Conservation (phyloP, 164 flowering plant species). For the Protea cynaroides region DNA sequence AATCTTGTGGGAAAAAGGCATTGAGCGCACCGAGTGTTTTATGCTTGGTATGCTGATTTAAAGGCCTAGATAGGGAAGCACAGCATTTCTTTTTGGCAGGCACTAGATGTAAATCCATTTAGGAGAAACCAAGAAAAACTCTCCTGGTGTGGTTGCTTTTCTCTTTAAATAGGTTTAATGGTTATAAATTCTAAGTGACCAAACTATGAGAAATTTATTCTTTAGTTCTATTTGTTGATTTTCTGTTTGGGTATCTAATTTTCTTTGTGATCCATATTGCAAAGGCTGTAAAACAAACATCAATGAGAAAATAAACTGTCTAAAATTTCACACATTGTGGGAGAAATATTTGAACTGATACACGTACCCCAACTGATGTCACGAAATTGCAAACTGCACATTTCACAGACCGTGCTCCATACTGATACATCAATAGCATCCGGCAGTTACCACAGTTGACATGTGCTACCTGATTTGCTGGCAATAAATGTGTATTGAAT, state of each 20-base stretch:
- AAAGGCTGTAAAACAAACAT: background rate
- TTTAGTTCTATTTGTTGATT: background rate
- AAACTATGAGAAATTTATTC: background rate
- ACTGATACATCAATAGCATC: constrained; percentile 85
- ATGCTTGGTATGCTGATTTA: no score
- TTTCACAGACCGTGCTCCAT: constrained; percentile 89
- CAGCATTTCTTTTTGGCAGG: no score
- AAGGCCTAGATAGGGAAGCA: no score
- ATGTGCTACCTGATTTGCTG: constrained; percentile 95
- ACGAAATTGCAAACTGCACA: constrained; percentile 93
- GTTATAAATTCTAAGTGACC: background rate
- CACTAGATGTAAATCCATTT: no score
- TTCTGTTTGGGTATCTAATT: background rate
- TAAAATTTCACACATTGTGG: background rate
- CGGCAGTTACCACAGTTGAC: constrained; percentile 87
- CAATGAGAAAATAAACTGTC: background rate
- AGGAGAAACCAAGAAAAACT: no score
- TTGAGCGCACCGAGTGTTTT: no score
- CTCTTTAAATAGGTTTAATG: no score
- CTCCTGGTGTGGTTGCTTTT: no score
- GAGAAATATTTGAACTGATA: background rate
- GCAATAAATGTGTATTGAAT: constrained; percentile 3
- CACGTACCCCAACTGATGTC: constrained; percentile 76
- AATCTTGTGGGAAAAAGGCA: no score
- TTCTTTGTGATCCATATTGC: background rate